Evolutionary conservation across 805 yeast genomes (phyloP).

Genomic region (Candida ovalis): DNA sequence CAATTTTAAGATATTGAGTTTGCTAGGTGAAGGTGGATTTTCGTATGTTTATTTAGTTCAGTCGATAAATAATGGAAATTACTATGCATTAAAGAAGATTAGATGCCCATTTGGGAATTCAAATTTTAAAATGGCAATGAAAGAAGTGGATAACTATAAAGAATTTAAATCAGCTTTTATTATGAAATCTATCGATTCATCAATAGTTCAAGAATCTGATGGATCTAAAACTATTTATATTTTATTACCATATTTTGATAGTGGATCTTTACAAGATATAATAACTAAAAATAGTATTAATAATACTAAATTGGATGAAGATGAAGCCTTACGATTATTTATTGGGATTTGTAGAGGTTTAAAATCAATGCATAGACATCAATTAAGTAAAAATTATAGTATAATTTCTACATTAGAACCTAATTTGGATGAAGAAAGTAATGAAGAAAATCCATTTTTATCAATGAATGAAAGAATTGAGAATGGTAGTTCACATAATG

Average conservation of each 20-base stretch:
- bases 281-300: constrained; percentile 62
- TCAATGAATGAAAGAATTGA: constrained; percentile 2
- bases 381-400: constrained; percentile 24
- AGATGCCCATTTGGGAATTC: constrained; percentile 84
- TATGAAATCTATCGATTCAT: constrained; percentile 65
- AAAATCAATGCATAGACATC: constrained; percentile 68
- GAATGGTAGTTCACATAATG: not conserved
- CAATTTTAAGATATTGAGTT: constrained; percentile 56
- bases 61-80: constrained; percentile 38
- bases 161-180: constrained; percentile 67
- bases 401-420: constrained; percentile 17
- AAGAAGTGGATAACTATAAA: constrained; percentile 72
- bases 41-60: constrained; percentile 81
- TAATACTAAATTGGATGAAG: constrained; percentile 51
- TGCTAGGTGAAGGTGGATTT: constrained; percentile 90
- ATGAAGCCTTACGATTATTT: constrained; percentile 57
- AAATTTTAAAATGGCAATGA: constrained; percentile 68
- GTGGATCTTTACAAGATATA: constrained; percentile 78
- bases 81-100: constrained; percentile 78
- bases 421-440: constrained; percentile 13
- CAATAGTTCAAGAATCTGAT: constrained; percentile 66
- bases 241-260: constrained; percentile 70
- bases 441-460: constrained; percentile 23
- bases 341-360: constrained; percentile 73
- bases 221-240: constrained; percentile 79